Conservation (phyloP, 495 filamentous ascomycete genomes). For the Aspergillus ostianus region DNA sequence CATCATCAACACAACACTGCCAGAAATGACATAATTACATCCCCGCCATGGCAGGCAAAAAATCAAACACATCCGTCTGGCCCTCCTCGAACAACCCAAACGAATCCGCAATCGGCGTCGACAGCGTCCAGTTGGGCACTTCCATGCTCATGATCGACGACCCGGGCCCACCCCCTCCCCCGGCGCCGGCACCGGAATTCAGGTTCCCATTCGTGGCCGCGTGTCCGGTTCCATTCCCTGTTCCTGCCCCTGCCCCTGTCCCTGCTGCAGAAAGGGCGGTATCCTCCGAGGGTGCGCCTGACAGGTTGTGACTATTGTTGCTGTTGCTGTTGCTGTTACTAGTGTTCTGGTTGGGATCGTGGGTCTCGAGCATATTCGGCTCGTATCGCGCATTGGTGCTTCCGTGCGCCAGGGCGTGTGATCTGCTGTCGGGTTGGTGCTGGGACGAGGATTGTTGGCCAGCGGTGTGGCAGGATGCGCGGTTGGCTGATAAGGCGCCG, state of each 20-base stretch:
- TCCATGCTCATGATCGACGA: slow-evolving; percentile 23
- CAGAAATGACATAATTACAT: slow-evolving; percentile 21
- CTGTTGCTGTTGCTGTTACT: background rate
- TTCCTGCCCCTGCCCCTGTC: too few relatives aligned
- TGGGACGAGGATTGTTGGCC: background rate
- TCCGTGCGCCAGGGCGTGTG: background rate
- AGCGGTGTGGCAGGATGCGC: slow-evolving; percentile 16
- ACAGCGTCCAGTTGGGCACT: slow-evolving; percentile 43
- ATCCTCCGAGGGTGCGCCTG: background rate
- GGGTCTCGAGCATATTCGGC: background rate
- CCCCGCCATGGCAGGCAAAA: slow-evolving; percentile 42
- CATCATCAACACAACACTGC: background rate
- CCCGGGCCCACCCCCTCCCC: background rate
- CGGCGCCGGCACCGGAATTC: background rate
- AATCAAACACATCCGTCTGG: slow-evolving; percentile 46
- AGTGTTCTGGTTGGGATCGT: too few relatives aligned
- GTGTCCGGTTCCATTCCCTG: background rate
- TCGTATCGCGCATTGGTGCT: background rate
- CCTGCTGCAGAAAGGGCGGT: background rate
- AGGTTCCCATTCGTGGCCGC: background rate
- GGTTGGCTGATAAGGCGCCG: slow-evolving; percentile 37
- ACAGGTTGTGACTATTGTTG: background rate
- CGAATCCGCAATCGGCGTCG: slow-evolving; percentile 42
- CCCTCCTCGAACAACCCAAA: slow-evolving; percentile 47
- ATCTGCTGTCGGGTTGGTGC: background rate